Evolutionary conservation across 768 basidiomycete species (phyloP), one percentile per base, ranked within the genome.

Genomic region (Russula sp.): DNA sequence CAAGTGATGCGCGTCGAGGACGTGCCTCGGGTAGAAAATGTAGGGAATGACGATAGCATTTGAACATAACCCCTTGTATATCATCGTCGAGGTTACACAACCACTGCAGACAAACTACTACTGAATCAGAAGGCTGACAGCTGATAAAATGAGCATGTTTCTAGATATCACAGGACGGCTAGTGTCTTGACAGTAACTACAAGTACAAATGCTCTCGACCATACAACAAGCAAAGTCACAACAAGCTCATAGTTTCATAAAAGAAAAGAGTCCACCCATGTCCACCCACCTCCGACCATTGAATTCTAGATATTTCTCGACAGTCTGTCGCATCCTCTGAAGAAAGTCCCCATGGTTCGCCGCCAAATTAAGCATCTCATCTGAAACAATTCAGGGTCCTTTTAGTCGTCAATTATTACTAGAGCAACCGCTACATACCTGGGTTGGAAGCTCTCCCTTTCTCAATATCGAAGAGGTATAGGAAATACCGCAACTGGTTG

Each of bases 201-300:
- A 67, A 49, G 50, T 38, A 65, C 64, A 65, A 34, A 52, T 61
- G 49, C 32, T 38, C 32, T 3, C 10, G 32, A 20, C 40, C 48
- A 20, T 57, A 50, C 55, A 57, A 57, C 59, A 57, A 36, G 8
- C 52, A 1, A 59, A 36, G 48, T 46, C 49, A 58, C 52, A 40
- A 58, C 22, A 61, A 34, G 40, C 40, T 75, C 72, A 87, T 55
- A 85, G 34, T 69, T 83, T 88, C 85, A 96, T 88, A 72, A 86
- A 88, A 34, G 89, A 86, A 76, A 99, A 98, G 58, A 99, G 76
- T 5, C 79, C 71, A 42, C 80, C 78, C 69, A 99, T 80, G 69
- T 92, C 86, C 20, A 99, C 92, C 88, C 92, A 98, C 63, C 92
- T 83, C 67, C 95, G 80, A 42, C 91, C 96, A 74, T 88, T 94